phyloP scores from a whole-genome alignment of 2,329 filamentous ascomycete species.

The Aspergillus uvarum region DNA sequence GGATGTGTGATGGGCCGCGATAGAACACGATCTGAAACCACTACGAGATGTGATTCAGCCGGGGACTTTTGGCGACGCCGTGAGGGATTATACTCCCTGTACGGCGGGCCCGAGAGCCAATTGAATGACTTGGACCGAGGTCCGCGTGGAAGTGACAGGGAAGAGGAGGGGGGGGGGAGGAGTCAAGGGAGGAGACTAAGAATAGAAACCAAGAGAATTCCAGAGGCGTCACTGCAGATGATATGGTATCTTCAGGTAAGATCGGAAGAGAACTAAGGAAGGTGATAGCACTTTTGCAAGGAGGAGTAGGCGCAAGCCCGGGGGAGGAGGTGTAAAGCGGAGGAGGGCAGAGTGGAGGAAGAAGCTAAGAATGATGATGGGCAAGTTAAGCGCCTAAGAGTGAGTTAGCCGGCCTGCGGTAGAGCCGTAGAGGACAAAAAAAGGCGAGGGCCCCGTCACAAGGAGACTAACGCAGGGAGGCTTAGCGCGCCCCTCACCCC shows the following conservation, averaged over 20 bases:
- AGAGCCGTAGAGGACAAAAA: neutral
- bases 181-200: neutral
- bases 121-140: neutral
- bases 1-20: neutral
- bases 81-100: neutral
- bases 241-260: too few relatives aligned
- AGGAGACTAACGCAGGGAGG: constrained; percentile 15
- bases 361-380: neutral
- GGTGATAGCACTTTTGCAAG: neutral
- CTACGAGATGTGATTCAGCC: neutral
- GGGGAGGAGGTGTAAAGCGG: neutral
- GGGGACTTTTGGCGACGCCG: neutral
- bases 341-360: neutral
- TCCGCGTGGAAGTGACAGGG: neutral
- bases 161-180: neutral
- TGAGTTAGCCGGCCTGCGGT: neutral
- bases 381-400: constrained; percentile 7
- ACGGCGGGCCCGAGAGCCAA: neutral
- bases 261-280: neutral
- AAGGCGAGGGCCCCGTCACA: constrained; percentile 2
- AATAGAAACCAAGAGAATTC: neutral
- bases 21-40: neutral
- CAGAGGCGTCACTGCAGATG: neutral
- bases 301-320: neutral
- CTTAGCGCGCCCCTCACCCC: constrained; percentile 22